Conservation (phyloP, 139 green algal species). For the Auxenochlorella pyrenoidosa region DNA sequence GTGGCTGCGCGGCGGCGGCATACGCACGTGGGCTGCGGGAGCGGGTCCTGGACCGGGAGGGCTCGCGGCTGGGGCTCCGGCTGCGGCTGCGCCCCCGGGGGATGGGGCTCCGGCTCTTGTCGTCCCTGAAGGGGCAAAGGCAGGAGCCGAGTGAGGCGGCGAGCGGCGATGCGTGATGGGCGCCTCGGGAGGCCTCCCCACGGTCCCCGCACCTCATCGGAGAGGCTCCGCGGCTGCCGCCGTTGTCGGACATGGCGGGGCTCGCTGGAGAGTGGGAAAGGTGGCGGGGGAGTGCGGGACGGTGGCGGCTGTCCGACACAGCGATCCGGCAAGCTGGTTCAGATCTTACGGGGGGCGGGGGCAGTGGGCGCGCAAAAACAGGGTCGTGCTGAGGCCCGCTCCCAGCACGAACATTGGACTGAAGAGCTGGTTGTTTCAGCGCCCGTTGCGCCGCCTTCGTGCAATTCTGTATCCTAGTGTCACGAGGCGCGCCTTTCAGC, state of each 20-base stretch:
- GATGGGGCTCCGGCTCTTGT: conserved; percentile 6
- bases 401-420: no score
- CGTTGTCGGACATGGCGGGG: conserved; percentile 8
- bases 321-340: no score
- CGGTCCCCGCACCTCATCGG: conserved; percentile 1
- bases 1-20: not conserved
- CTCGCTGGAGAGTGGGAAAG: not conserved
- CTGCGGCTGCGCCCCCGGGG: not conserved
- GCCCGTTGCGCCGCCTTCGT: no score
- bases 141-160: not conserved
- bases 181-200: no score
- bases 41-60: conserved; percentile 18
- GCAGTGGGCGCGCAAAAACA: no score
- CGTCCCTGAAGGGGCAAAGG: not conserved
- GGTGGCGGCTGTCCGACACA: no score
- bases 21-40: conserved; percentile 31
- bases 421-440: no score
- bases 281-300: not conserved
- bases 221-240: not conserved
- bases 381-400: no score
- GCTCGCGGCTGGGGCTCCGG: conserved; percentile 13
- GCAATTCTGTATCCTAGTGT: no score
- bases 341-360: no score
- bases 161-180: not conserved
- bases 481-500: no score